Evolutionary conservation across 2,329 filamentous ascomycete species (phyloP).

Genomic region (Neopestalotiopsis sp.): DNA sequence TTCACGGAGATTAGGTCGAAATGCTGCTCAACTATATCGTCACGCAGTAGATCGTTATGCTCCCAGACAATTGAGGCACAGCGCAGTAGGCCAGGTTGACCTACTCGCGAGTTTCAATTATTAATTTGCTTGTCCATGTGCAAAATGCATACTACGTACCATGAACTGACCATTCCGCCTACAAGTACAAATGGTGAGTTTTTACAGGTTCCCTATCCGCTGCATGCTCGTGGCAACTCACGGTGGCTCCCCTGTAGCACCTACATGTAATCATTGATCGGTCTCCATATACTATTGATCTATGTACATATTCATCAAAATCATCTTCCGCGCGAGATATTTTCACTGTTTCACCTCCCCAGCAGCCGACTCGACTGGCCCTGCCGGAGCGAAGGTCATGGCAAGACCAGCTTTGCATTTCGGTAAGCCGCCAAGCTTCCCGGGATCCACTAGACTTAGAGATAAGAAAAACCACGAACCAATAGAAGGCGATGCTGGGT

Average conservation of each 20-base stretch:
- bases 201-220: no score
- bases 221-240: no score
- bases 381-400: neutral
- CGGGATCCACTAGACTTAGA: conserved; percentile 11
- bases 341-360: neutral
- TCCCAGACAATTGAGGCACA: no score
- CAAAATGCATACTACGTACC: neutral
- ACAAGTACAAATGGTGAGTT: no score
- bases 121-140: neutral
- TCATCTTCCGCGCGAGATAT: neutral
- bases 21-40: no score
- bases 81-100: neutral
- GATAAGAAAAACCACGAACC: conserved; percentile 15
- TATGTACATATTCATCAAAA: neutral
- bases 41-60: no score
- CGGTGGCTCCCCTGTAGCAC: neutral
- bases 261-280: neutral
- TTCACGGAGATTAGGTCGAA: no score
- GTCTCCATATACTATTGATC: neutral
- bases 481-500: neutral
- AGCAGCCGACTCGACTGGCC: neutral
- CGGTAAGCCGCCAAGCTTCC: conserved; percentile 13
- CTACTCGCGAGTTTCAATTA: neutral
- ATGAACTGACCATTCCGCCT: no score
- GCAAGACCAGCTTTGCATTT: conserved; percentile 3